phyloP scores from a whole-genome alignment of 805 yeast genomes.

The Candida hungchunana region DNA sequence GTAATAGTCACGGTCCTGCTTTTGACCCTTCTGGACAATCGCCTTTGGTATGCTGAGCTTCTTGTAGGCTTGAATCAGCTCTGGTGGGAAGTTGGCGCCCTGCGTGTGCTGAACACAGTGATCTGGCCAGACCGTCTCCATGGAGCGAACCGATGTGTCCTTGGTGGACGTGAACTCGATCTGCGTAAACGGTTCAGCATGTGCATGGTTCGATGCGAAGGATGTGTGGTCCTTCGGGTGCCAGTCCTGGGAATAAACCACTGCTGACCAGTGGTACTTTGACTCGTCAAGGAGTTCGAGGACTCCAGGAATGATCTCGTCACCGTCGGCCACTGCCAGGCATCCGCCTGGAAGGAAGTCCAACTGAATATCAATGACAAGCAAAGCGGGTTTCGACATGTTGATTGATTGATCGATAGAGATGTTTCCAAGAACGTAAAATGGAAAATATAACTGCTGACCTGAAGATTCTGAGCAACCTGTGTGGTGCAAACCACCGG shows the following conservation, averaged over 20 bases:
- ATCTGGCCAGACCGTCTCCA: conserved; percentile 77
- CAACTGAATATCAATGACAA: conserved; percentile 78
- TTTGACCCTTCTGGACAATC: conserved; percentile 66
- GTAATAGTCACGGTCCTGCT: conserved; percentile 75
- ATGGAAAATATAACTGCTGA: no score
- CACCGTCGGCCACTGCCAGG: conserved; percentile 66
- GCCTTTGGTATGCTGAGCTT: conserved; percentile 34
- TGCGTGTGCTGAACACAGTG: conserved; percentile 74
- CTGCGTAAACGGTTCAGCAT: conserved; percentile 44
- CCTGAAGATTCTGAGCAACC: no score
- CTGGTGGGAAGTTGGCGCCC: conserved; percentile 62
- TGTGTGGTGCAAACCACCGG: no score
- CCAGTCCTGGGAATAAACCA: conserved; percentile 83
- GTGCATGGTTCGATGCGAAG: conserved; percentile 67
- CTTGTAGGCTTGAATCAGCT: conserved; percentile 35
- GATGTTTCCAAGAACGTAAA: neutral
- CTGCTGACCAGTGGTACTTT: conserved; percentile 50
- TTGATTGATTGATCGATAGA: no score
- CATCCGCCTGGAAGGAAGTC: conserved; percentile 87
- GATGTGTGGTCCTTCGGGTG: conserved; percentile 78
- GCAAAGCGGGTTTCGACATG: conserved; percentile 49
- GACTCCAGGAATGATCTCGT: conserved; percentile 50
- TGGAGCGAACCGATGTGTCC: conserved; percentile 26
- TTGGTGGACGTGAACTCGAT: conserved; percentile 49
- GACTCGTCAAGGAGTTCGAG: conserved; percentile 39